phyloP scores from a whole-genome alignment of 768 basidiomycete genomes.

The Rhodotorula sphaerocarpa region DNA sequence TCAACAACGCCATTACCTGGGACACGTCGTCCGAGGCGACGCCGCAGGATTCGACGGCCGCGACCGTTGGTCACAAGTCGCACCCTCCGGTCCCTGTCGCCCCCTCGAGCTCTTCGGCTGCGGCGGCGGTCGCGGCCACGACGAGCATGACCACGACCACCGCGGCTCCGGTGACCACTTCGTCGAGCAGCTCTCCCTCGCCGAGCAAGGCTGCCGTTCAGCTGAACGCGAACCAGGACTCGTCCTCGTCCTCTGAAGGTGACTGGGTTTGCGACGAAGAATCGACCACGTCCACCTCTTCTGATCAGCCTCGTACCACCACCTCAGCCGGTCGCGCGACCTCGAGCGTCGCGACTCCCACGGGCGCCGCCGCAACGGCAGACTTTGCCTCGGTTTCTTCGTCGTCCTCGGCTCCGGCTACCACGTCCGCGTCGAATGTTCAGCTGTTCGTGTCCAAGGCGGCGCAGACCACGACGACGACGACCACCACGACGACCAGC shows the following conservation, averaged over 20 bases:
- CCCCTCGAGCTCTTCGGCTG: not conserved
- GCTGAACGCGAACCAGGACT: no score
- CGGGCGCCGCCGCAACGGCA: not conserved
- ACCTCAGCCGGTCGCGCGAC: not conserved
- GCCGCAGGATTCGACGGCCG: constrained; percentile 5
- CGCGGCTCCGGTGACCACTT: no score
- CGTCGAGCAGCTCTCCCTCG: no score
- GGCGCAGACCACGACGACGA: constrained; percentile 7
- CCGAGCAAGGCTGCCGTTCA: not conserved
- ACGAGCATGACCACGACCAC: not conserved
- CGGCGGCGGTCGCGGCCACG: not conserved
- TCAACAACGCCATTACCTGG: constrained; percentile 31
- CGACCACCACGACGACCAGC: constrained; percentile 2
- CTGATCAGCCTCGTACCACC: no score
- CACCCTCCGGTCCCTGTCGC: not conserved
- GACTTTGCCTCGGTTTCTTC: not conserved
- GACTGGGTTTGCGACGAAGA: no score
- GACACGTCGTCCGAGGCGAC: constrained; percentile 19
- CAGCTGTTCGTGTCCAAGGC: constrained; percentile 1
- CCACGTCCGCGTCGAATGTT: not conserved
- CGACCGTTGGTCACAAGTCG: not conserved
- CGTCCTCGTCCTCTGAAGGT: no score
- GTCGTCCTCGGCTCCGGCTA: not conserved
- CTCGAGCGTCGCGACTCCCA: not conserved
- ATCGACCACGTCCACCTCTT: not conserved